Evolutionary conservation across 768 basidiomycete species (phyloP), one percentile per base, ranked within the genome.

Genomic region (Leccinellum albellum): DNA sequence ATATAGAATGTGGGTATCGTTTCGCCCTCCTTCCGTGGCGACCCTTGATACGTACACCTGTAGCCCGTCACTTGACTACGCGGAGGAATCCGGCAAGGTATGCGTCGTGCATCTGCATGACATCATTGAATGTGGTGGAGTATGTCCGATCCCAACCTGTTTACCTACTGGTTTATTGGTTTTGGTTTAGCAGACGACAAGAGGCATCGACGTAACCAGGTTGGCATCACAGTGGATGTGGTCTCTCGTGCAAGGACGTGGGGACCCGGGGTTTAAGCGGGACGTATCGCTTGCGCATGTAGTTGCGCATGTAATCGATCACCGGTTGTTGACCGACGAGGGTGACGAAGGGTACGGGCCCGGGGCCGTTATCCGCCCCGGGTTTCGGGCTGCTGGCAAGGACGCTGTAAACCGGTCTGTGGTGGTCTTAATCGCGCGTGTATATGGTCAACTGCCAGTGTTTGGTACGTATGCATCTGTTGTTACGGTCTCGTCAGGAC

Each of bases 381-480:
- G 42, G 33, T 8, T n/a, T 6, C 54, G 58, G 6, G n/a, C 33
- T 1, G 15, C 14, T 2, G 49, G 13, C 4, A 13, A 7, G 20
- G 33, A 40, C n/a, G 8, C 2, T 31, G 44, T 23, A 35, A 37
- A 26, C 54, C 54, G 3, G 24, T 57, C 13, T 40, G 37, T 40
- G n/a, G 51, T 68, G 47, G 23, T 65, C 15, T 21, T 44, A 32
- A 32, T 57, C 9, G 50, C 52, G 3, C 29, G 48, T 24, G 8
- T 31, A 1, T 46, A 3, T 13, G 54, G 45, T n/a, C 24, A 6
- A 10, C 45, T n/a, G n/a, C n/a, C n/a, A n/a, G n/a, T 32, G 26
- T 67, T 65, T 32, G 66, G 66, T 67, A 49, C 0, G 64, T 51
- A 17, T 5, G 4, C 9, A 17, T 8, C 7, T 28, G 15, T 9